Percentiles rank a stretch among this genome's conserved stretches.
These are phyloP conservation scores for Nicotiana noctiflora DNA, from an alignment of 257 asterid genomes.

Conservation along the genomic window DNA sequence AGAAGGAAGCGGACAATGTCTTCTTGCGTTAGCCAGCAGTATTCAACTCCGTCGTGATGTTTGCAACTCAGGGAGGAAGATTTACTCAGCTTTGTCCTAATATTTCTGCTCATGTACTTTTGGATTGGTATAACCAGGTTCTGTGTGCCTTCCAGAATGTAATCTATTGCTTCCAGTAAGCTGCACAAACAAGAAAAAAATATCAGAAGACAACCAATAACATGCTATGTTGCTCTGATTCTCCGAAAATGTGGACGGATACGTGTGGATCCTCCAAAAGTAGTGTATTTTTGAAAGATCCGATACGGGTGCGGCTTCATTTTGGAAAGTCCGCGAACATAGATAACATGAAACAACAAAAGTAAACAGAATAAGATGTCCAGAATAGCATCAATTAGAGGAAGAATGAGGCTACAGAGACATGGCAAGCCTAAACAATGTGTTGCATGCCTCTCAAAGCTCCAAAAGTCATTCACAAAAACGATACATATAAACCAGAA, in stretches of 20 bases:
- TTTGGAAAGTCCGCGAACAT: too few relatives aligned
- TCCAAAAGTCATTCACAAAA: not conserved
- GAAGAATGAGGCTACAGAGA: not conserved
- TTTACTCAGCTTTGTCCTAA: constrained; percentile 38
- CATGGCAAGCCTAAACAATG: not conserved
- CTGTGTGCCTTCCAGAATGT: constrained; percentile 72
- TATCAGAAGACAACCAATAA: not conserved
- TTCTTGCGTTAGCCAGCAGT: constrained; percentile 80
- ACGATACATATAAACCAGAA: too few relatives aligned
- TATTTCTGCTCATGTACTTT: constrained; percentile 21
- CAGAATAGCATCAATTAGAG: not conserved
- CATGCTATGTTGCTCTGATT: too few relatives aligned
- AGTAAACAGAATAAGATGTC: not conserved
- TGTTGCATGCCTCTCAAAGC: not conserved
- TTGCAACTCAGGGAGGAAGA: constrained; percentile 12
- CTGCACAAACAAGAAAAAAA: constrained; percentile 19
- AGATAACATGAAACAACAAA: not conserved
- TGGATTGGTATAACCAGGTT: constrained; percentile 68
- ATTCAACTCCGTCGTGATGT: constrained; percentile 23
- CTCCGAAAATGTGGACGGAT: too few relatives aligned
- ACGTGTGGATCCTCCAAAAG: too few relatives aligned
- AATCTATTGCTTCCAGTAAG: constrained; percentile 63
- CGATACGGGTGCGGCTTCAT: too few relatives aligned
- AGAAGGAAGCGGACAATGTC: constrained; percentile 66
- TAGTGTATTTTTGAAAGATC: too few relatives aligned